Evolutionary conservation across 345 rosid genomes (phyloP), one percentile per base, ranked within the genome.

Genomic region (Syzygium oleosum): DNA sequence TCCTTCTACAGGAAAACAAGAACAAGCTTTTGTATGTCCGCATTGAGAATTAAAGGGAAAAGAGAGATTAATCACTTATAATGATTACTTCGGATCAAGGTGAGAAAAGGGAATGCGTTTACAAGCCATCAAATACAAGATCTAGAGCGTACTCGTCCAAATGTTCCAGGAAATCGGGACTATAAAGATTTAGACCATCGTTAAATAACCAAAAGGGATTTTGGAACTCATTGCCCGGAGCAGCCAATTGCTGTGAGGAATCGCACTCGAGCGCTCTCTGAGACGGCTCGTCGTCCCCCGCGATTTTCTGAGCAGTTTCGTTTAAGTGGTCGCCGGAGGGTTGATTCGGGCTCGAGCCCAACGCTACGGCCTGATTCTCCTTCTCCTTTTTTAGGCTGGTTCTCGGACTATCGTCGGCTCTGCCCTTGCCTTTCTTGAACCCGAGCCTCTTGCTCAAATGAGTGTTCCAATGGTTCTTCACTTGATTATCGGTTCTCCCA

Each of bases 401-500:
- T 21, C 83, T 73, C 14, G 14, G 14, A 73, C 4, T 7, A 38
- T 38, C 46, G 19, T 73, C 14, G 0, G 49, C 7, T 22, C 27
- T 19, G 27, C 49, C 27, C 3, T 73, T 38, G 49, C 27, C 15
- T 5, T 19, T 38, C 43, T 38, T 73, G 83, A 85, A 41, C 34
- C 12, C 86, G 63, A 58, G 86, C 86, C 61, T 51, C 65, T 77
- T 79, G 58, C 80, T 77, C 85, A 80, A 84, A 80, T 86, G 88
- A 85, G 91, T 87, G 90, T 92, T 90, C 93, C 93, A 91, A 11
- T 91, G 87, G 73, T 91, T 92, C 88, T 92, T 92, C 88, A 90
- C 92, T 84, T 90, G 89, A 88, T 91, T 92, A 25, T 90, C 93
- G 41, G 92, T 92, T 16, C 93, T 90, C 43, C 93, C 92, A 0